A percentile compares a stretch with the other conserved stretches of the same genome.
phyloP scores from a whole-genome alignment of 768 basidiomycete genomes.

The Grammothele lineata region DNA sequence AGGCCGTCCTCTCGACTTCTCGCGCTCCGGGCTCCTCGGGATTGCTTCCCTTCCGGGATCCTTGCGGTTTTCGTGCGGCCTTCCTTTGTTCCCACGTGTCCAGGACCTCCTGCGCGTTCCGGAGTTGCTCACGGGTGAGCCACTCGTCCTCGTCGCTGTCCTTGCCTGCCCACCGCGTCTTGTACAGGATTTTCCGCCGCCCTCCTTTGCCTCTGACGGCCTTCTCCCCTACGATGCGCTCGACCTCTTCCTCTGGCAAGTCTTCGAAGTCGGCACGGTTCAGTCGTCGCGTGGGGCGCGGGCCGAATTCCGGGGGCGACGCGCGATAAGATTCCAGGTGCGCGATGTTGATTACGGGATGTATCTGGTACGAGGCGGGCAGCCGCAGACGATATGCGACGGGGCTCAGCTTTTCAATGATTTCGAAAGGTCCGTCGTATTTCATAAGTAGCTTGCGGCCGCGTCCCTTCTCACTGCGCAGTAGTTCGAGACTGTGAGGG shows the following conservation, averaged over 20 bases:
- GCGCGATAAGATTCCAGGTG: constrained; percentile 26
- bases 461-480: constrained; percentile 20
- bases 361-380: constrained; percentile 27
- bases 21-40: too few relatives aligned
- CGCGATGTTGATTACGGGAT: constrained; percentile 30
- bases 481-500: constrained; percentile 20
- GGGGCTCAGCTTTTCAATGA: constrained; percentile 23
- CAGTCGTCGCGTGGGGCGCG: constrained; percentile 2
- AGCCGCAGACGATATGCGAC: constrained; percentile 27
- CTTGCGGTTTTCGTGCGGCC: too few relatives aligned
- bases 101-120: constrained; percentile 5
- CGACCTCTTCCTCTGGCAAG: constrained; percentile 20
- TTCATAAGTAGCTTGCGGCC: constrained; percentile 26
- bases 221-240: constrained; percentile 20
- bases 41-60: too few relatives aligned
- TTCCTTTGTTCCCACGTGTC: too few relatives aligned
- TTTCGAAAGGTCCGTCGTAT: constrained; percentile 31
- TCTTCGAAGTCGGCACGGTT: constrained; percentile 13
- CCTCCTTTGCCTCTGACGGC: constrained; percentile 11
- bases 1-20: too few relatives aligned
- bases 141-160: constrained; percentile 2
- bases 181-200: constrained; percentile 2
- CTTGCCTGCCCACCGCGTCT: constrained; percentile 1
- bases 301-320: constrained; percentile 23
- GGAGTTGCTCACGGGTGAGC: constrained; percentile 3